Conservation (phyloP, 208 protist genomes). For the Crithidia sp. region DNA sequence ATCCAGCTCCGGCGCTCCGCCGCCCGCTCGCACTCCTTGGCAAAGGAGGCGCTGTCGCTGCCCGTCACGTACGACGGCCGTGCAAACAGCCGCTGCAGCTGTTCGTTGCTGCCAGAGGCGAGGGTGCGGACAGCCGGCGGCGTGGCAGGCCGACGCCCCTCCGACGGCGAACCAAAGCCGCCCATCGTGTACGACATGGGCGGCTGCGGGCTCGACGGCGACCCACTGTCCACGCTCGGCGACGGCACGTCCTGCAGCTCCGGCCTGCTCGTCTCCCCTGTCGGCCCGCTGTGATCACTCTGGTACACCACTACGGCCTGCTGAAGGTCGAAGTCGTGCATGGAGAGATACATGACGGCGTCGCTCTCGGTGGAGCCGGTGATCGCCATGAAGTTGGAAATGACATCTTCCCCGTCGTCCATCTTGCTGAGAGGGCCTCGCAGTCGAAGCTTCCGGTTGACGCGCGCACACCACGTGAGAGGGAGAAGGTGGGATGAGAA, state of each 20-base stretch:
- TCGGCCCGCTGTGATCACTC: constrained; percentile 4
- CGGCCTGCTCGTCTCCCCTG: not conserved
- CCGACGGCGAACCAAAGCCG: constrained; percentile 14
- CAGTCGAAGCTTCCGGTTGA: too few relatives aligned
- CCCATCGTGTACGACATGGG: constrained; percentile 22
- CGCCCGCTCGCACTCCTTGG: constrained; percentile 48
- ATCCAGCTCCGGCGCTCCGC: constrained; percentile 61
- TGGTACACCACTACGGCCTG: constrained; percentile 49
- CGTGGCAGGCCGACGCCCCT: constrained; percentile 21
- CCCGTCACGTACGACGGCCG: constrained; percentile 56
- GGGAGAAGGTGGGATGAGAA: not conserved
- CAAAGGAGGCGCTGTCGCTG: constrained; percentile 33
- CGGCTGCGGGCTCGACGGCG: constrained; percentile 31
- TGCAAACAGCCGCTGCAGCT: constrained; percentile 42
- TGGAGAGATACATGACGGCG: constrained; percentile 63
- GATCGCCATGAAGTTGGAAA: constrained; percentile 79
- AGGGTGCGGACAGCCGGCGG: constrained; percentile 22
- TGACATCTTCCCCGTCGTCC: constrained; percentile 50
- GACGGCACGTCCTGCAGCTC: constrained; percentile 4
- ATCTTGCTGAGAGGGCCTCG: constrained; percentile 10
- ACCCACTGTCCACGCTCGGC: constrained; percentile 29
- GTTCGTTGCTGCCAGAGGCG: constrained; percentile 20
- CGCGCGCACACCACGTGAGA: not conserved
- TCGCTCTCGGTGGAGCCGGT: constrained; percentile 55
- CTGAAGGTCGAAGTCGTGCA: constrained; percentile 62